Evolutionary conservation across 2,329 filamentous ascomycete species (phyloP).

Genomic region (Cryphonectria nitschkei): DNA sequence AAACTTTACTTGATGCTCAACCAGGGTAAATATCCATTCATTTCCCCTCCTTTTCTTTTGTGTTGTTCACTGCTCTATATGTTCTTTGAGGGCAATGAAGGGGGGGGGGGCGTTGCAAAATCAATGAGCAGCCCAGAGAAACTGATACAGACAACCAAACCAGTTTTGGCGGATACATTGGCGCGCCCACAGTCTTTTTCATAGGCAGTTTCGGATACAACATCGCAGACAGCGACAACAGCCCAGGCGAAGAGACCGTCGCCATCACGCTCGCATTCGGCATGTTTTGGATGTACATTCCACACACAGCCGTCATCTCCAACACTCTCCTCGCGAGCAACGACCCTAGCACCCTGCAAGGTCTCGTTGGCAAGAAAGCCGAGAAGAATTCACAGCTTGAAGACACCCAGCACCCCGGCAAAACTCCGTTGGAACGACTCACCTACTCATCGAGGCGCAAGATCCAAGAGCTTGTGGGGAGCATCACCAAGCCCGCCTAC

Average conservation of each 20-base stretch:
- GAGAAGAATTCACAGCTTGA: not conserved
- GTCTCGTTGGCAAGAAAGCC: slow-evolving; percentile 7
- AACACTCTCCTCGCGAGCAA: slow-evolving; percentile 35
- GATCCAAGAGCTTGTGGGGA: not conserved
- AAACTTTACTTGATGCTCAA: slow-evolving; percentile 18
- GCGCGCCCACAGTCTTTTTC: slow-evolving; percentile 36
- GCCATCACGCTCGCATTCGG: slow-evolving; percentile 17
- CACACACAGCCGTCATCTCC: slow-evolving; percentile 36
- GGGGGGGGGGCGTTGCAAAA: too few species aligned
- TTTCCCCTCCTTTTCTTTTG: not conserved
- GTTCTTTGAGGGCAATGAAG: not conserved
- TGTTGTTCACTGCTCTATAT: too few species aligned
- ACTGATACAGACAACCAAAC: not conserved
- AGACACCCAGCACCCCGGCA: not conserved
- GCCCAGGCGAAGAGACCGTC: slow-evolving; percentile 32
- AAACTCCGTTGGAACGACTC: not conserved
- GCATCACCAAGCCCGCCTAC: slow-evolving; percentile 6
- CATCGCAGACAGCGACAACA: slow-evolving; percentile 30
- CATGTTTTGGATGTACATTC: slow-evolving; percentile 33
- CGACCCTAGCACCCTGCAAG: slow-evolving; percentile 37
- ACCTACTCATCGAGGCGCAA: not conserved
- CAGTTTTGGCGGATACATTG: slow-evolving; percentile 34
- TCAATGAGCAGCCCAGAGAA: not conserved
- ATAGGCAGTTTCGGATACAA: slow-evolving; percentile 36
- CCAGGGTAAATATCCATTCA: not conserved